Evolutionary conservation across 257 asterid genomes (phyloP).

Genomic region (Penstemon davidsonii): DNA sequence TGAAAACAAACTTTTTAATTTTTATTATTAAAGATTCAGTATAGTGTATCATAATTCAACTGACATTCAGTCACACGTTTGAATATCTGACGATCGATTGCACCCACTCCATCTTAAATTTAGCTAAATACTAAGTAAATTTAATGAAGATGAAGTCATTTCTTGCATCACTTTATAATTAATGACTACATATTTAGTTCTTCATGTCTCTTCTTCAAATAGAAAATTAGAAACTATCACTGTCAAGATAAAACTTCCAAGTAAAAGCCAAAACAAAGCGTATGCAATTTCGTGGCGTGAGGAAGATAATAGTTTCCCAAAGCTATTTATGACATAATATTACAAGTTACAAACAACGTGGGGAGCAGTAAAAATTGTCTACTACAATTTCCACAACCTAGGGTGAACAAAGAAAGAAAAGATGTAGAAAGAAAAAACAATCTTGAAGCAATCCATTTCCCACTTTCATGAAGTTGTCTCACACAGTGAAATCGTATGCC

Average conservation of each 20-base stretch:
- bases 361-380: no score
- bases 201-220: background rate
- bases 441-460: background rate
- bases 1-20: background rate
- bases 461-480: constrained; percentile 16
- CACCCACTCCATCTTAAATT: constrained; percentile 22
- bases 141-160: constrained; percentile 2
- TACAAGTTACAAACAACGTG: no score
- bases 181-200: background rate
- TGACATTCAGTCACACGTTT: background rate
- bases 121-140: background rate
- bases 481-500: constrained; percentile 64
- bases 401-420: background rate
- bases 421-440: background rate
- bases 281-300: no score
- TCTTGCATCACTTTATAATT: constrained; percentile 3
- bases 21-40: background rate
- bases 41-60: background rate
- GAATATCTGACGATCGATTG: background rate
- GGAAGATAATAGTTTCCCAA: no score
- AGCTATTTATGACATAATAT: no score
- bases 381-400: no score
- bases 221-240: background rate
- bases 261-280: background rate
- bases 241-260: background rate